Evolutionary conservation across 1,284 basidiomycete genomes (phyloP), one percentile per base, ranked within the genome.

Genomic region (Naganishia albida): DNA sequence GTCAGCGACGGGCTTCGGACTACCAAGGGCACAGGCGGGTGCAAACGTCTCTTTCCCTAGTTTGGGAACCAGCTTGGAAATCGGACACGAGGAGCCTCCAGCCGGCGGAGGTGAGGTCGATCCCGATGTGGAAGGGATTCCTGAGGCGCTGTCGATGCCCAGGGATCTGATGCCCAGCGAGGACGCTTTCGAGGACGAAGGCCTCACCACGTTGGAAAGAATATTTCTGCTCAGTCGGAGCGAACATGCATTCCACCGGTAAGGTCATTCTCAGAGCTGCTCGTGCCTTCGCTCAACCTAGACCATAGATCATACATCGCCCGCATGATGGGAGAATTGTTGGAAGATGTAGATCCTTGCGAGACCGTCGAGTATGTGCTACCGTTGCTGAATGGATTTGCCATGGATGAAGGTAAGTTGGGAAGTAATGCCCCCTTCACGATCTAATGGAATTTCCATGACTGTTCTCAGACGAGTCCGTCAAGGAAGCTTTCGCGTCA

Each of bases 321-420:
- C 1, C 87, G 88, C 70, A 85, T 88, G 16, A 83, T 95, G 30
- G 88, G 88, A 20, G 83, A 85, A 3, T 86, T 88, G 74, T 83
- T 92, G 16, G 82, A 85, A 60, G 85, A 88, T 56, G 88, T 94
- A 57, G 85, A 88, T 30, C 88, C 95, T 1, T 85, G 86, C 68
- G 95, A 98, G 72, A 93, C 92, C 2, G 88, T 93, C 71, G 91
- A 94, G 77, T 99, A 96, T 74, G 91, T 99, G 56, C 82, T 97
- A 15, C 94, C 94, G 1, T 83, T 97, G 20, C 85, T 99, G 66
- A 90, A 87, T 62, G 86, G 86, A 26, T 86, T 98, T 38, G 92
- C 91, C 2, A 87, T 90, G 77, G 94, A 98, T 74, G 86, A 90
- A 76, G 90, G 90, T 90, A 70, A 54, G 81, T 81, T 51, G 64